Base-by-base conservation (phyloP, 2,329 filamentous ascomycete species). In the Laburnicola sp. region DNA sequence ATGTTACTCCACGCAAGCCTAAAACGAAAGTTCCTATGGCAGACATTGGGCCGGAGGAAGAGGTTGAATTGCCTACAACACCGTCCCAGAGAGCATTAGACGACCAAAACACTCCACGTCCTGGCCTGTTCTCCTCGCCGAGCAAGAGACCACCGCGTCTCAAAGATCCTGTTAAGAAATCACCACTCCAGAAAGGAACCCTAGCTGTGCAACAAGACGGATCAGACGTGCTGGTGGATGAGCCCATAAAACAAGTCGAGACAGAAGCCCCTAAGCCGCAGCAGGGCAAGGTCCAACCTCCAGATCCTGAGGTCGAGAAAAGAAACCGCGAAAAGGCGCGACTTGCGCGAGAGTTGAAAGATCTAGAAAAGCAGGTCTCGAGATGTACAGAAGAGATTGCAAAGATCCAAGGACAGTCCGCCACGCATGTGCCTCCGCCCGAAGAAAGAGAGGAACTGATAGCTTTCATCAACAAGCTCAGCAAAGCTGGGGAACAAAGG, bases 351-450 rank as follows among this genome's bases (percentile, higher is more conserved):
- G 62, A 70, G 47, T 16, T 73, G 27, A 46, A 64, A 39, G 57
- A 65, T 2, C 46, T 75, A 22, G 64, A 74, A 48, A 54, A 63
- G 11, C 67, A 74, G 11, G 60, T 74, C 7, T 60, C 58, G 23
- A 59, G 53, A 45, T 70, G 64, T 30, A 54, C 58, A 3, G 57
- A 63, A 9, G 66, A 67, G 48, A 63, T 73, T 32, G 38, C 45
- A 22, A 60, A 64, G 43, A 54, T 68, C 35, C 60, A 67, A 50
- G 53, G 63, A n/a, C 56, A 59, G 35, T 38, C 47, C 5, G 43
- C 52, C 3, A 43, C 54, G 0, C 50, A 63, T 22, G 36, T 50
- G 4, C 34, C 66, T n/a, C 36, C 35, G n/a, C 50, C 56, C 31
- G 22, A 53, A 21, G 63, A 69, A 48, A 55, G 64, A 36, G 53